Base-by-base conservation (phyloP, 139 green algal species). In the Tetraselmis chui region DNA sequence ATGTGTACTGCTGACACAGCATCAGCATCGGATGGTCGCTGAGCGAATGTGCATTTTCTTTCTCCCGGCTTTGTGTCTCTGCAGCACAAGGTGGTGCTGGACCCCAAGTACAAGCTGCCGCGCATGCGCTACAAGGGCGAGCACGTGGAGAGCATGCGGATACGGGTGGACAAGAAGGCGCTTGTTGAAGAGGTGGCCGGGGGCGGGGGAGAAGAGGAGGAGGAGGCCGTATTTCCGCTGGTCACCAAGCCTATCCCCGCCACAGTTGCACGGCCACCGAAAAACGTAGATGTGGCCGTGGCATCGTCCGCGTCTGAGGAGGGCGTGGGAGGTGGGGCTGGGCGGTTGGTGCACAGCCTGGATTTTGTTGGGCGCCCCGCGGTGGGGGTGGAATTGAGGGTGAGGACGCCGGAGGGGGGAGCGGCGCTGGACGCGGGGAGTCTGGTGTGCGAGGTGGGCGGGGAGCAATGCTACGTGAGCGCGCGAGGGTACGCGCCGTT, bases 41-140 rank as follows among this genome's bases (percentile, higher is more conserved):
- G n/a, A n/a, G n/a, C n/a, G n/a, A n/a, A n/a, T n/a, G n/a, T n/a
- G n/a, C n/a, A n/a, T n/a, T n/a, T n/a, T n/a, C n/a, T n/a, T n/a
- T n/a, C n/a, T n/a, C n/a, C n/a, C n/a, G n/a, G n/a, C n/a, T n/a
- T n/a, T n/a, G n/a, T n/a, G n/a, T n/a, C n/a, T n/a, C n/a, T n/a
- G n/a, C 45, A 67, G 85, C 79, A 87, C 27, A 87, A 87, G 18
- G 59, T 90, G 77, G 32, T 88, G 79, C 86, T 96, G 76, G 85
- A 93, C 67, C 77, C 78, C 23, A 89, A 92, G 82, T 96, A 90
- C 89, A 94, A 94, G 84, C 88, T 96, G 86, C 92, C 92, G 45
- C 92, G 92, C 78, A 94, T 96, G 90, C 79, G 83, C 76, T 96
- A 96, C 89, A 96, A 96, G 83, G 92, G 92, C 0, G 85, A 88